Conservation (phyloP, 2,329 filamentous ascomycete species). For the Calonectria henricotiae region DNA sequence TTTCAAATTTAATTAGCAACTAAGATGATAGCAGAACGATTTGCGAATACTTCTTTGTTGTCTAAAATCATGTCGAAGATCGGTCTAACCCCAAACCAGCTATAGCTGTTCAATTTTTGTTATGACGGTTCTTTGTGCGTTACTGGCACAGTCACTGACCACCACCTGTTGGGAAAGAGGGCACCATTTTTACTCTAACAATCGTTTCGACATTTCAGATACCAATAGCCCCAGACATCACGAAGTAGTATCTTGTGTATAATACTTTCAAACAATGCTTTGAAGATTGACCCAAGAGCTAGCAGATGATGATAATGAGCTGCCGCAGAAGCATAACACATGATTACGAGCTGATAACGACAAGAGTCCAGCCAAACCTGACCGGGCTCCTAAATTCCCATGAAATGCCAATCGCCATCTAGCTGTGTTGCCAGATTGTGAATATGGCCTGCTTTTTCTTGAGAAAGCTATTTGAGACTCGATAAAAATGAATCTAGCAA, state of each 20-base stretch:
- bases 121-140: too few relatives aligned
- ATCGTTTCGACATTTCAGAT: background rate
- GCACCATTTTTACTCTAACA: too few relatives aligned
- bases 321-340: background rate
- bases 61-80: too few relatives aligned
- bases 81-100: too few relatives aligned
- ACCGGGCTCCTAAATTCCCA: background rate
- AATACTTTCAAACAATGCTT: background rate
- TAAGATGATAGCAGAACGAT: too few relatives aligned
- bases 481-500: background rate
- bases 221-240: background rate
- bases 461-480: background rate
- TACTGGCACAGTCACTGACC: too few relatives aligned
- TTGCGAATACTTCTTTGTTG: too few relatives aligned
- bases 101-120: too few relatives aligned
- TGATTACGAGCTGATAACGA: background rate
- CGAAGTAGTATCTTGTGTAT: background rate
- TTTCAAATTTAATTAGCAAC: too few relatives aligned
- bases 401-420: slow-evolving; percentile 1
- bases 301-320: background rate
- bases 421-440: background rate
- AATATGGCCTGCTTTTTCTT: background rate
- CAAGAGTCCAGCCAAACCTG: background rate
- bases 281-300: background rate
- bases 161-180: too few relatives aligned